A percentile compares a stretch with the other conserved stretches of the same genome.
Conservation (phyloP, 345 rosid species). For the Chamaenerion angustifolium region DNA sequence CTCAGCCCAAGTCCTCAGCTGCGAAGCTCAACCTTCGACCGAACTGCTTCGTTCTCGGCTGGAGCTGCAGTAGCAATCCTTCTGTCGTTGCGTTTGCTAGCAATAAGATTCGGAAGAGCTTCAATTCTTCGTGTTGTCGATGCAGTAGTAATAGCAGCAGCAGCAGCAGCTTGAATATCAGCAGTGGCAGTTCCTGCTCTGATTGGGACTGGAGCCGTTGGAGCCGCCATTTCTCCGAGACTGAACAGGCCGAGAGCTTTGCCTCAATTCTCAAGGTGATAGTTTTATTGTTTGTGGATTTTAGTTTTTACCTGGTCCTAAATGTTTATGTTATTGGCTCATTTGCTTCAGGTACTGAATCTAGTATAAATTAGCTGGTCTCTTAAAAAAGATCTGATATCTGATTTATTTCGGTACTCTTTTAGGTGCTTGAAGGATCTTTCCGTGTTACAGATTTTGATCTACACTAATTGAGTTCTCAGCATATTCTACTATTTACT, state of each 20-base stretch:
- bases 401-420: too few relatives aligned
- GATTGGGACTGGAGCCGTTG: slow-evolving; percentile 92
- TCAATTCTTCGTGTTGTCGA: slow-evolving; percentile 15
- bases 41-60: slow-evolving; percentile 21
- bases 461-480: too few relatives aligned
- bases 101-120: slow-evolving; percentile 14
- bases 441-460: too few relatives aligned
- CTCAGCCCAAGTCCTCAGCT: slow-evolving; percentile 25
- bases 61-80: background rate
- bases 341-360: too few relatives aligned
- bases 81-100: slow-evolving; percentile 4
- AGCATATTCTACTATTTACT: too few relatives aligned
- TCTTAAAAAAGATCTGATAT: too few relatives aligned
- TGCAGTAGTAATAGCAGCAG: slow-evolving; percentile 23
- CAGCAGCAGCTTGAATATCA: slow-evolving; percentile 8
- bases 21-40: slow-evolving; percentile 16
- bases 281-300: background rate
- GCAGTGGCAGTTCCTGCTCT: slow-evolving; percentile 19
- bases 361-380: too few relatives aligned
- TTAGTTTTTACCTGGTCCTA: background rate
- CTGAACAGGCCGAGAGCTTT: slow-evolving; percentile 61
- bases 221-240: slow-evolving; percentile 72
- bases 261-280: slow-evolving; percentile 74
- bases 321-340: too few relatives aligned
- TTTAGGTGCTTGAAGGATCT: too few relatives aligned